phyloP scores from a whole-genome alignment of 371 early-diverging fungal species.

The Mortierella sp. region DNA sequence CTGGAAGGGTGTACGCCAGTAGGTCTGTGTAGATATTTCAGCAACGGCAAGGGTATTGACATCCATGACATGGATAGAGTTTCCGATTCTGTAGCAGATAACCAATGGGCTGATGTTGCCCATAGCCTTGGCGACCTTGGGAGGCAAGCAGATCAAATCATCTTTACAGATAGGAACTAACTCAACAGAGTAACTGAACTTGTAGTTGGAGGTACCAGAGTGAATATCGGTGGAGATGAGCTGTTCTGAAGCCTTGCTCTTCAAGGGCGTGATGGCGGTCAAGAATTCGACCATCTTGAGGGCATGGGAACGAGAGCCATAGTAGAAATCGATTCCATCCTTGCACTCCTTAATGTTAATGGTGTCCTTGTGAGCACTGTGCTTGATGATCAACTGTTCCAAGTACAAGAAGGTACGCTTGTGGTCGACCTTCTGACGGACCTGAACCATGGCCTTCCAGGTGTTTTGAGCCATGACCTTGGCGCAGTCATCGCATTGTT shows the following conservation, averaged over 20 bases:
- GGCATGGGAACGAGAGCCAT: slow-evolving; percentile 91
- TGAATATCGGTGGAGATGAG: slow-evolving; percentile 98
- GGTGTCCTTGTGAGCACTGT: slow-evolving; percentile 96
- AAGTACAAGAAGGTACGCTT: slow-evolving; percentile 98
- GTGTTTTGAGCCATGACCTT: slow-evolving; percentile 98
- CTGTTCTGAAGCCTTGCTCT: slow-evolving; percentile 94
- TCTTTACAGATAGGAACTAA: slow-evolving; percentile 98
- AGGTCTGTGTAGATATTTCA: slow-evolving; percentile 82
- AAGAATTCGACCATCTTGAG: slow-evolving; percentile 98
- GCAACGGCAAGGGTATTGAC: slow-evolving; percentile 80
- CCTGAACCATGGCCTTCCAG: slow-evolving; percentile 99
- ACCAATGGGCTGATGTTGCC: slow-evolving; percentile 90
- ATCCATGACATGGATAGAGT: slow-evolving; percentile 88
- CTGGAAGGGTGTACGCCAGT: slow-evolving; percentile 88
- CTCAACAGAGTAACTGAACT: slow-evolving; percentile 97
- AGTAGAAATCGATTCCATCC: slow-evolving; percentile 99
- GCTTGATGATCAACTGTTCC: slow-evolving; percentile 99
- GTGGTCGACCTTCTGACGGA: slow-evolving; percentile 98
- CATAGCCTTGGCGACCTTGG: slow-evolving; percentile 85
- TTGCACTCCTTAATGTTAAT: slow-evolving; percentile 97
- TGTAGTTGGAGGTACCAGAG: slow-evolving; percentile 93
- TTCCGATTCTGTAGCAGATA: slow-evolving; percentile 89
- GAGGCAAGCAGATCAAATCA: slow-evolving; percentile 94
- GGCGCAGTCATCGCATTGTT: slow-evolving; percentile 99
- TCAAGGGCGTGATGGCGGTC: slow-evolving; percentile 85